Evolutionary conservation across 2,329 filamentous ascomycete species (phyloP).

Genomic region (Epicoccum nigrum): DNA sequence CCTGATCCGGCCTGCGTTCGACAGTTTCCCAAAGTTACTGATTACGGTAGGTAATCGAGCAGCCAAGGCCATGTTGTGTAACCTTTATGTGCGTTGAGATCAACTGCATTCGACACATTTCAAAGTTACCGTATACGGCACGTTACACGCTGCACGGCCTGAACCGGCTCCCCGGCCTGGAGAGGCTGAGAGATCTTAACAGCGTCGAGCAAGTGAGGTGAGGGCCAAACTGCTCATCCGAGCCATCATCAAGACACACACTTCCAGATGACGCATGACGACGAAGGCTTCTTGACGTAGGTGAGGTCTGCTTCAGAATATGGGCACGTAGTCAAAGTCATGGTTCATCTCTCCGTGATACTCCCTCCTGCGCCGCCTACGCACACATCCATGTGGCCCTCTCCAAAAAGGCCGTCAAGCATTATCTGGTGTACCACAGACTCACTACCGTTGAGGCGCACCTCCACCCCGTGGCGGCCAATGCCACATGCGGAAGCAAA

Average conservation of each 20-base stretch:
- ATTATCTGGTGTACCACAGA: constrained; percentile 4
- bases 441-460: constrained; percentile 3
- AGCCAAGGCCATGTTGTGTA: no score
- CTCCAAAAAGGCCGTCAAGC: not conserved
- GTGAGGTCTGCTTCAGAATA: no score
- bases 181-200: not conserved
- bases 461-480: constrained; percentile 3
- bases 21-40: no score
- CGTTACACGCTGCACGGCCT: not conserved
- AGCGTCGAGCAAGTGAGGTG: not conserved
- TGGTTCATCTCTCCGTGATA: no score
- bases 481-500: constrained; percentile 5
- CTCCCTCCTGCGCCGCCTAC: no score
- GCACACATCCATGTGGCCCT: not conserved
- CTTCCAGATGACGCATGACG: not conserved
- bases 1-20: no score
- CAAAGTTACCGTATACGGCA: constrained; percentile 6
- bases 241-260: not conserved
- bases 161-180: constrained; percentile 2
- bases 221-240: not conserved
- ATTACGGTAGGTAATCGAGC: no score
- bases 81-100: no score
- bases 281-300: no score
- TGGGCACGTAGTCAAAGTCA: no score
- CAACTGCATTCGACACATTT: not conserved